phyloP scores from a whole-genome alignment of 2,329 filamentous ascomycete genomes.

The Aspergillus ibericus region DNA sequence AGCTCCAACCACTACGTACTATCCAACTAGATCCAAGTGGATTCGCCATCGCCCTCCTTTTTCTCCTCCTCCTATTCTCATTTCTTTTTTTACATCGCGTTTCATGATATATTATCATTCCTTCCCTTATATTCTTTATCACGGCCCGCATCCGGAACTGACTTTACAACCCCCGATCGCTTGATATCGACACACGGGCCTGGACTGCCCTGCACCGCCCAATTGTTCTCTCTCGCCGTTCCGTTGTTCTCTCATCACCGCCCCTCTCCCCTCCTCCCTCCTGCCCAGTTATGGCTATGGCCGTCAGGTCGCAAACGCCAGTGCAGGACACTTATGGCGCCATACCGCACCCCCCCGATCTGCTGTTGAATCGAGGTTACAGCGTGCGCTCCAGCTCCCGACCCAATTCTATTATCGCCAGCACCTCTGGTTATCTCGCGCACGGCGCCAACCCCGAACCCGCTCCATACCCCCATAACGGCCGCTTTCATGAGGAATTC shows the following conservation, averaged over 20 bases:
- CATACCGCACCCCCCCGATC: conserved; percentile 30
- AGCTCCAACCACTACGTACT: neutral
- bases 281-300: conserved; percentile 37
- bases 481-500: conserved; percentile 43
- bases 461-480: conserved; percentile 34
- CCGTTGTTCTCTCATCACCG: neutral
- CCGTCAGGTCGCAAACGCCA: conserved; percentile 40
- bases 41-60: conserved; percentile 11
- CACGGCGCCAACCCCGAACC: conserved; percentile 35
- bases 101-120: conserved; percentile 3
- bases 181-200: conserved; percentile 16
- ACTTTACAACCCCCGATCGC: conserved; percentile 6
- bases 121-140: conserved; percentile 10
- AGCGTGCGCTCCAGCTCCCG: conserved; percentile 36
- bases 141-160: conserved; percentile 9
- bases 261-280: conserved; percentile 19
- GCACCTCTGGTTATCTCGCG: conserved; percentile 34
- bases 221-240: conserved; percentile 4
- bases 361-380: conserved; percentile 35
- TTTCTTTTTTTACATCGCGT: conserved; percentile 9
- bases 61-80: conserved; percentile 8
- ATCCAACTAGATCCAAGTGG: neutral
- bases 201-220: conserved; percentile 17
- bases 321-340: conserved; percentile 40
- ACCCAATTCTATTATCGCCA: conserved; percentile 43